Conservation (phyloP, 768 basidiomycete genomes). For the Leccinum truebloodii region DNA sequence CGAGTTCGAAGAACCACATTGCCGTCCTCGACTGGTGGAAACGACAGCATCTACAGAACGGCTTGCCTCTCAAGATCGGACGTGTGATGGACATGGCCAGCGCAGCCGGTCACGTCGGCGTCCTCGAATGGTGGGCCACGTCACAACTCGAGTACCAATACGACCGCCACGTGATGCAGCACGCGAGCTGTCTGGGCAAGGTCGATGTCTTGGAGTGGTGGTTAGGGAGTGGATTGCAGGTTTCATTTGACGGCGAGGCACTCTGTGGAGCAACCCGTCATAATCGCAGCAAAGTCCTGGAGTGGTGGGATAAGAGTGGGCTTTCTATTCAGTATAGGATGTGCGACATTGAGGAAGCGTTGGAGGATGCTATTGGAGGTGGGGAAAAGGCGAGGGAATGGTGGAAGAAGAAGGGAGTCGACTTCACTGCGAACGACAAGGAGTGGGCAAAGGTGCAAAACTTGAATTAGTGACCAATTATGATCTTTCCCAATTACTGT, state of each 20-base stretch:
- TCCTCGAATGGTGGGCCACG: slow-evolving; percentile 84
- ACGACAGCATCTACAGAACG: slow-evolving; percentile 46
- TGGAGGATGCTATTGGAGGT: slow-evolving; percentile 85
- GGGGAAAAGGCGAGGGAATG: slow-evolving; percentile 73
- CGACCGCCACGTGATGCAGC: slow-evolving; percentile 73
- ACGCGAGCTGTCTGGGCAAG: slow-evolving; percentile 78
- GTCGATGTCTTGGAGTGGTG: slow-evolving; percentile 85
- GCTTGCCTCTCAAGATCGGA: slow-evolving; percentile 74
- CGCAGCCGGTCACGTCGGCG: slow-evolving; percentile 71
- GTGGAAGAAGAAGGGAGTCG: slow-evolving; percentile 82
- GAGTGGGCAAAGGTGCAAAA: slow-evolving; percentile 87
- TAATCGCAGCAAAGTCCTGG: slow-evolving; percentile 77
- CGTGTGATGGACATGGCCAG: slow-evolving; percentile 86
- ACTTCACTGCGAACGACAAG: slow-evolving; percentile 81
- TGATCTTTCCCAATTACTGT: too few species aligned
- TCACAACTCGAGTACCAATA: slow-evolving; percentile 79
- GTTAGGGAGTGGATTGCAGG: slow-evolving; percentile 72
- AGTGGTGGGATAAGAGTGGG: slow-evolving; percentile 86
- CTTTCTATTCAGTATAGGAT: slow-evolving; percentile 83
- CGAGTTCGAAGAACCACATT: slow-evolving; percentile 77
- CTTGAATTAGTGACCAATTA: slow-evolving; percentile 50
- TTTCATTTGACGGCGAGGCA: slow-evolving; percentile 80
- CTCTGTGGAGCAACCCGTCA: slow-evolving; percentile 79
- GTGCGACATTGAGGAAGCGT: slow-evolving; percentile 90
- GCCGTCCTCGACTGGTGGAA: slow-evolving; percentile 85